phyloP scores from a whole-genome alignment of 116 monocot species.

The Zostera marina region DNA sequence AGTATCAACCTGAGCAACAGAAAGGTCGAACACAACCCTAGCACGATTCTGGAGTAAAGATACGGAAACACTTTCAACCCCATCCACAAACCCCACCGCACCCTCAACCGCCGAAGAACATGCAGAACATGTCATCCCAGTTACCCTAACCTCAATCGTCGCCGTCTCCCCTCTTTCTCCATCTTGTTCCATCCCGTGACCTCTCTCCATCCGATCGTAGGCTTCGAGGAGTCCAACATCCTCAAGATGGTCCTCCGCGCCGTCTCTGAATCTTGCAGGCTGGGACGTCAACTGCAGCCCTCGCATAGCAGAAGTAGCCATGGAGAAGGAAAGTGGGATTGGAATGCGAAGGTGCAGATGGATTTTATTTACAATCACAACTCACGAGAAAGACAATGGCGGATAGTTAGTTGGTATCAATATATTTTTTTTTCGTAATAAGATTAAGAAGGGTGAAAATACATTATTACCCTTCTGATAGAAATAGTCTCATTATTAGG shows the following conservation, averaged over 20 bases:
- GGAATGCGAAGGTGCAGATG: neutral
- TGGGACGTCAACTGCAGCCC: constrained; percentile 29
- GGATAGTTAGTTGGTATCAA: too few relatives aligned
- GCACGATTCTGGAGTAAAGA: constrained; percentile 62
- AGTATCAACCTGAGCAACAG: constrained; percentile 23
- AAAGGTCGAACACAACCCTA: constrained; percentile 41
- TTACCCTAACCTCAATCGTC: constrained; percentile 35
- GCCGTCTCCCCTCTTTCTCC: constrained; percentile 2
- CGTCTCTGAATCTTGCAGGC: constrained; percentile 55
- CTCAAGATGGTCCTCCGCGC: constrained; percentile 41
- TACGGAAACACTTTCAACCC: constrained; percentile 36
- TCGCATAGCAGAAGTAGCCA: constrained; percentile 18
- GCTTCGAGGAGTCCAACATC: constrained; percentile 64
- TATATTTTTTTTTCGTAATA: too few relatives aligned
- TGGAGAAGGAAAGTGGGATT: neutral
- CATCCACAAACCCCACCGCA: constrained; percentile 21
- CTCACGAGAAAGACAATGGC: neutral
- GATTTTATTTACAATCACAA: too few relatives aligned
- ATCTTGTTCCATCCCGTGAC: neutral
- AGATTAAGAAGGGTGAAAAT: too few relatives aligned
- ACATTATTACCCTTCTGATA: too few relatives aligned
- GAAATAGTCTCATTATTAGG: too few relatives aligned
- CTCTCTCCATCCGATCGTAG: constrained; percentile 32
- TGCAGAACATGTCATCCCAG: constrained; percentile 77
- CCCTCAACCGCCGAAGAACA: constrained; percentile 54